Evolutionary conservation across 2,329 filamentous ascomycete species (phyloP).

Genomic region (Verticillium tricorpus): DNA sequence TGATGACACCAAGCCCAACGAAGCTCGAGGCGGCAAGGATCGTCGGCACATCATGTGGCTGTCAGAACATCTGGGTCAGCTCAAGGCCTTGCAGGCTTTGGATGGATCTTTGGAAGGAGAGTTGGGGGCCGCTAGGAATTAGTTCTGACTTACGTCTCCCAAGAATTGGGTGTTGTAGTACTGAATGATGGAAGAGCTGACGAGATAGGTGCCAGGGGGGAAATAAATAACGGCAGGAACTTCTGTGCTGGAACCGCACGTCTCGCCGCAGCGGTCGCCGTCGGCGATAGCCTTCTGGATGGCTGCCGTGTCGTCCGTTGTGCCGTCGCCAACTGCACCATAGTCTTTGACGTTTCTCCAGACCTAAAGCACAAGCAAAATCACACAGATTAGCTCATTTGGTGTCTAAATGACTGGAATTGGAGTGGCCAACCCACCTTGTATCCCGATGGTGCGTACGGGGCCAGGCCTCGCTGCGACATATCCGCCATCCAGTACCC

Average conservation of each 20-base stretch:
- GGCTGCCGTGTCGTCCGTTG: conserved; percentile 22
- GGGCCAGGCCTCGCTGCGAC: no score
- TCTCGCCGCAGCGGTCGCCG: conserved; percentile 9
- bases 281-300: conserved; percentile 15
- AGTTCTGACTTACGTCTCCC: conserved; percentile 36
- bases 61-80: conserved; percentile 24
- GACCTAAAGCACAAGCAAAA: no score
- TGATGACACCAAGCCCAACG: conserved; percentile 10
- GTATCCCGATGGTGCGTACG: no score
- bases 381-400: no score
- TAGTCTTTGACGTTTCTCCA: no score
- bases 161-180: conserved; percentile 18
- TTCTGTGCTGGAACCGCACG: conserved; percentile 11
- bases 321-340: conserved; percentile 41
- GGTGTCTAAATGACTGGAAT: no score
- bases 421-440: no score
- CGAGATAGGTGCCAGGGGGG: conserved; percentile 17
- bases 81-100: no score
- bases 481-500: no score
- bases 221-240: conserved; percentile 20
- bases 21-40: background rate
- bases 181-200: conserved; percentile 13
- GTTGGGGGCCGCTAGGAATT: no score
- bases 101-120: no score
- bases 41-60: no score